Evolutionary conservation across 192 early-diverging fungal species (phyloP), one percentile per base, ranked within the genome.

Genomic region (Coemansia guatemalensis): DNA sequence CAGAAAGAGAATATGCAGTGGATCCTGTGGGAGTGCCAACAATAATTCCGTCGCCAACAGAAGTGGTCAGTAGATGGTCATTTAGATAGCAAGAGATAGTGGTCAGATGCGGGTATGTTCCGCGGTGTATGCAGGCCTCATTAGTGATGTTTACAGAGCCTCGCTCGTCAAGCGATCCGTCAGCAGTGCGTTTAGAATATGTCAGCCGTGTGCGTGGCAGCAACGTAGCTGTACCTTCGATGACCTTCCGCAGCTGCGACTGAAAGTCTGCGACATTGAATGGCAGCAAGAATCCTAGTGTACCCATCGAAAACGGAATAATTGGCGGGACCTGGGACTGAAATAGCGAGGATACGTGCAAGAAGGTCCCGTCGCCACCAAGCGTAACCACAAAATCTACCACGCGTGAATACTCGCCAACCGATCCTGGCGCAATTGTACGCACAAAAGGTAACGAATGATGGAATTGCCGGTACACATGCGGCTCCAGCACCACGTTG

Each of bases 281-380:
- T 8, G 93, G 92, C 63, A 94, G 75, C n/a, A 97, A 83, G 61
- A 97, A 97, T 0, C 94, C 92, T 3, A 97, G 71, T 5, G 94
- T 94, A 11, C 95, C 95, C 79, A 97, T 82, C 8, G 95, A 97
- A 55, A 97, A 97, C 8, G 93, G 93, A 48, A 95, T 76, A n/a
- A 97, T 87, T 8, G 95, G 95, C 23, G 95, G 95, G 7, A 88
- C 89, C 11, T 81, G 73, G 22, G 76, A 69, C 17, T 83, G 83
- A 69, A 96, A 96, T 26, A 95, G 71, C 8, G 88, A 91, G 3
- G 92, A 91, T 1, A 90, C 81, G 62, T 96, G 92, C 56, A 96
- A 82, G 51, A 96, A 89, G 5, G 95, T 96, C 22, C 95, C 95
- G 65, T 96, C 94, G 26, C 95, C 93, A 32, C 93, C 95, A 9